phyloP scores from a whole-genome alignment of 2,329 filamentous ascomycete species.

The Aspergillus quadrilineatus region DNA sequence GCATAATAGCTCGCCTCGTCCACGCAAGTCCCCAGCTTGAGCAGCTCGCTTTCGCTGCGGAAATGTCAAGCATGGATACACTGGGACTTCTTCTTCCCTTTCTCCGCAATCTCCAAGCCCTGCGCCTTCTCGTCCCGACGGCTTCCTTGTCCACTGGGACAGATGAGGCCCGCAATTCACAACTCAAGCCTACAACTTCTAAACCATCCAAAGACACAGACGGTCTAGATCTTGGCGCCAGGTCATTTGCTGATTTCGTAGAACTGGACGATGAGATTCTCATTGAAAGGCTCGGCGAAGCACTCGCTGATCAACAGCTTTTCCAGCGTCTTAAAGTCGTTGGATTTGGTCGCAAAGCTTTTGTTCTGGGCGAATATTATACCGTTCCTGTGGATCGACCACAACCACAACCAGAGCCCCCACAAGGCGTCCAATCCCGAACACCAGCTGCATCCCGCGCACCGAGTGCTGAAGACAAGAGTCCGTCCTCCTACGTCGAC shows the following conservation, averaged over 20 bases:
- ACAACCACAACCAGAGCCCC: background rate
- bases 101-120: constrained; percentile 39
- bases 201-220: background rate
- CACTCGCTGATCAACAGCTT: constrained; percentile 34
- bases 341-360: constrained; percentile 42
- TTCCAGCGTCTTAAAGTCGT: constrained; percentile 35
- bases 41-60: constrained; percentile 56
- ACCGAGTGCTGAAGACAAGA: constrained; percentile 11
- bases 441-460: constrained; percentile 17
- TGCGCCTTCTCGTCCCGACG: constrained; percentile 43
- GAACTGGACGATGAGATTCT: constrained; percentile 39
- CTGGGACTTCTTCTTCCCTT: constrained; percentile 41
- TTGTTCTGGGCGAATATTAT: constrained; percentile 39
- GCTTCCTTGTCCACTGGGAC: constrained; percentile 13
- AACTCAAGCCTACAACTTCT: background rate
- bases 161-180: background rate
- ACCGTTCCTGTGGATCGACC: constrained; percentile 25
- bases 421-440: constrained; percentile 14
- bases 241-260: constrained; percentile 35
- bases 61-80: constrained; percentile 41
- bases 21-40: constrained; percentile 58
- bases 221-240: constrained; percentile 11
- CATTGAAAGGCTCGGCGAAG: constrained; percentile 30
- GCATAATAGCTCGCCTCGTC: constrained; percentile 52
- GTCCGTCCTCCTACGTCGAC: background rate